A percentile compares a stretch with the other conserved stretches of the same genome.
These are phyloP conservation scores for Aspergillus alliaceus DNA, from an alignment of 2,329 filamentous ascomycete species.

Conservation along the genomic window DNA sequence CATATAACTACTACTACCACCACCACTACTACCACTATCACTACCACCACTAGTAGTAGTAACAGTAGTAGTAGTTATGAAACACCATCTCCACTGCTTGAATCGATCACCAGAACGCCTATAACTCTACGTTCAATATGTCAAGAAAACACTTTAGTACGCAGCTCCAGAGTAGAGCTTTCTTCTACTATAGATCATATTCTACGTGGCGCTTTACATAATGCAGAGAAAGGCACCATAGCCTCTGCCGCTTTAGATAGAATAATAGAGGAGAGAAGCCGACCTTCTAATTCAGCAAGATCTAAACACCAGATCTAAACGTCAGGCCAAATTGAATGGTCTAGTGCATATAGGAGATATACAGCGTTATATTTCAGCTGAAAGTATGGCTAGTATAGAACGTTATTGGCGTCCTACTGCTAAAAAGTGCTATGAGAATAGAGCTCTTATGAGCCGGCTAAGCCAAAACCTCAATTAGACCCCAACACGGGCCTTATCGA, in stretches of 20 bases:
- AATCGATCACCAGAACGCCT: not conserved
- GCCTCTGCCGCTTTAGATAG: not conserved
- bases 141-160: not conserved
- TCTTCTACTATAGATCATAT: not conserved
- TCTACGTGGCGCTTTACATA: not conserved
- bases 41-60: not conserved
- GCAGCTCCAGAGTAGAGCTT: not conserved
- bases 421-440: not conserved
- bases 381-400: not conserved
- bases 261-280: not conserved
- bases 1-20: not conserved
- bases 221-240: not conserved
- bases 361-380: not conserved
- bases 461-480: not conserved
- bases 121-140: not conserved
- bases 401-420: not conserved
- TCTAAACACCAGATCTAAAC: not conserved
- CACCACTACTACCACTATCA: too few species aligned
- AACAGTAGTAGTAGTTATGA: not conserved
- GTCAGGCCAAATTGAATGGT: not conserved
- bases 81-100: not conserved
- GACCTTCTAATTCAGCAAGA: not conserved
- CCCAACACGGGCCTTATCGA: not conserved
- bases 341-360: not conserved
- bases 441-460: not conserved